phyloP scores from a whole-genome alignment of 192 early-diverging fungal species.

The Lobosporangium transversale region DNA sequence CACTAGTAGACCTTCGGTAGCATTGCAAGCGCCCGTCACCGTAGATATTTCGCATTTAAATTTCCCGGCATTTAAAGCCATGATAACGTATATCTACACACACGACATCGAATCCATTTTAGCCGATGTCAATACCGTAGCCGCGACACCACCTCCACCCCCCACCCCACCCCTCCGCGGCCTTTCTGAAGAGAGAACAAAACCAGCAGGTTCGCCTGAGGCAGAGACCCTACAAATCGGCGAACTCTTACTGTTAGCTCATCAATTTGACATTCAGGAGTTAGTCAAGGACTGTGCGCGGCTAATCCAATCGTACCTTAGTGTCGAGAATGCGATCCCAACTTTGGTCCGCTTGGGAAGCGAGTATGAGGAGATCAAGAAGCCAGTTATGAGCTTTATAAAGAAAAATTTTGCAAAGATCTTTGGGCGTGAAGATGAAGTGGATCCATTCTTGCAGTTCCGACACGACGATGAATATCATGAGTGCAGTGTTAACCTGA shows the following conservation, averaged over 20 bases:
- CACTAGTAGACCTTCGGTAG: no score
- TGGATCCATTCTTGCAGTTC: not conserved
- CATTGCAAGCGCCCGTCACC: constrained; percentile 1
- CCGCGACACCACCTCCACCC: not conserved
- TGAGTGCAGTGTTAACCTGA: not conserved
- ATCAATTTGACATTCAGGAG: not conserved
- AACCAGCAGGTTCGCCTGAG: not conserved
- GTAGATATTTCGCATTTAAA: constrained; percentile 7
- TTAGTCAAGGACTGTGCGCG: not conserved
- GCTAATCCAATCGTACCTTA: not conserved
- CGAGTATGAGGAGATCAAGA: constrained; percentile 5
- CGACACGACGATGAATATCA: not conserved
- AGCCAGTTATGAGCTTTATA: not conserved
- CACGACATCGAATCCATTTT: not conserved
- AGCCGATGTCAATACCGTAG: not conserved
- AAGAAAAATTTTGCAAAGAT: constrained; percentile 1
- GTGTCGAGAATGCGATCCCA: not conserved
- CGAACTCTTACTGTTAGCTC: not conserved
- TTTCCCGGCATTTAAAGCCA: not conserved
- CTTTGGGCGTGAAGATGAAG: not conserved
- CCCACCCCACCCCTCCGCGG: no score
- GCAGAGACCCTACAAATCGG: not conserved
- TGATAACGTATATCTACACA: constrained; percentile 9
- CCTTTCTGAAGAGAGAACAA: not conserved
- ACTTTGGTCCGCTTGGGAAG: constrained; percentile 1